Evolutionary conservation across 495 filamentous ascomycete genomes (phyloP).

Genomic region (Neurospora sublineolata): DNA sequence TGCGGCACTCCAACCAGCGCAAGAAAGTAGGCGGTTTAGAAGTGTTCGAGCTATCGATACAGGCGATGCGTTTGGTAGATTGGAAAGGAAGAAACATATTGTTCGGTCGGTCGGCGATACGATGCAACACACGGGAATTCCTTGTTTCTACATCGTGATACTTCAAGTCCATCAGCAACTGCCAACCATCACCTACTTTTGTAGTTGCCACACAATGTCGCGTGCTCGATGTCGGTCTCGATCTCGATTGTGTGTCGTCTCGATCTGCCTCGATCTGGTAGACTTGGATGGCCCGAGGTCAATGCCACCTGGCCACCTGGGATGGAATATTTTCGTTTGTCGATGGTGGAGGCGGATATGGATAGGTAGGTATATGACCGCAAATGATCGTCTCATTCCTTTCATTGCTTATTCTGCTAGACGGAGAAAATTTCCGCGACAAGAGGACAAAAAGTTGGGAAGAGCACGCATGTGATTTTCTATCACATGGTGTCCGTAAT

Average conservation of each 20-base stretch:
- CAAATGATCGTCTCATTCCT: neutral
- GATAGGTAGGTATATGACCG: neutral
- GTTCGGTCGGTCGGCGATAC: neutral
- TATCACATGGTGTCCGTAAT: neutral
- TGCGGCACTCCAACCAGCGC: neutral
- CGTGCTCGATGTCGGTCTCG: neutral
- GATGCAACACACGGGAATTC: neutral
- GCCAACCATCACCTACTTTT: neutral
- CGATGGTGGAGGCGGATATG: neutral
- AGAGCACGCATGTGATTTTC: neutral
- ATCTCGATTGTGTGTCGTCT: neutral
- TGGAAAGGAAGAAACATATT: too few species aligned
- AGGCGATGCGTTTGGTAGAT: neutral
- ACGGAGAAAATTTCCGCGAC: neutral
- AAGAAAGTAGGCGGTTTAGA: neutral
- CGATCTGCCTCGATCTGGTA: neutral
- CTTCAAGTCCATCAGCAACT: neutral
- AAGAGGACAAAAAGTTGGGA: neutral
- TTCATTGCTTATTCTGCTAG: neutral
- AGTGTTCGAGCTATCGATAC: neutral
- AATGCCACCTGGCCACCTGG: neutral
- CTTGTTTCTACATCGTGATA: neutral
- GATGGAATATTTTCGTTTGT: neutral
- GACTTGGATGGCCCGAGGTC: neutral
- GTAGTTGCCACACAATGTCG: neutral